Conservation (phyloP, 2,329 filamentous ascomycete species). For the Xylaria sp. region DNA sequence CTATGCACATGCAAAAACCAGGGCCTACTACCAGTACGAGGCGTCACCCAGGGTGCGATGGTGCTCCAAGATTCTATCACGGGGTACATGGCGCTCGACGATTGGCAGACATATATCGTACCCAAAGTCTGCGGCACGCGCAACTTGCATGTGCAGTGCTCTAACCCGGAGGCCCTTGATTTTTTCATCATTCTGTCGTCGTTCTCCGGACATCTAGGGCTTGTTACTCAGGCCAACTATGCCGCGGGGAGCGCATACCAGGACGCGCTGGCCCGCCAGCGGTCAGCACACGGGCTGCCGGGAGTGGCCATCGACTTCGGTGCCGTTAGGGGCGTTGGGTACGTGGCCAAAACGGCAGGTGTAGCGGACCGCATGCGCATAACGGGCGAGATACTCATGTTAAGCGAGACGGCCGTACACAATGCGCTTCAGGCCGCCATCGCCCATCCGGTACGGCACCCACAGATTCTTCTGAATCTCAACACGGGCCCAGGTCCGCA, state of each 20-base stretch:
- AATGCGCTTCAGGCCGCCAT: no score
- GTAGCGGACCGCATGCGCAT: background rate
- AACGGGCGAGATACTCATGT: background rate
- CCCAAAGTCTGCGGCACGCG: slow-evolving; percentile 7
- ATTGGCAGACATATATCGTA: background rate
- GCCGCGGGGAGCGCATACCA: background rate
- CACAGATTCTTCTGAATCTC: background rate
- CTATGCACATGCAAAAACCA: background rate
- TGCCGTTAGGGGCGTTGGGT: background rate
- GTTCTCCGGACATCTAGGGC: background rate
- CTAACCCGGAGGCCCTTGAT: background rate
- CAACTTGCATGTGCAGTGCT: background rate
- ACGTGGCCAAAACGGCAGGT: background rate
- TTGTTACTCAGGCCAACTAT: slow-evolving; percentile 5
- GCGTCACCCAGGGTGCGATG: slow-evolving; percentile 7
- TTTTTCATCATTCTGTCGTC: slow-evolving; percentile 24
- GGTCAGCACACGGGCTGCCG: background rate
- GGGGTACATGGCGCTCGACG: background rate
- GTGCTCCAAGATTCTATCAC: background rate
- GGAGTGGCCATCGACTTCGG: background rate
- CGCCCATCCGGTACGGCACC: background rate
- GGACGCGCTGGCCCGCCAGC: slow-evolving; percentile 9
- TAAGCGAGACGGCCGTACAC: background rate
- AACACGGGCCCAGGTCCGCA: background rate
- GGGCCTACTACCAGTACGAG: background rate